These are phyloP conservation scores for Pontederia paniculata DNA, from an alignment of 176 grass and related monocot genomes.

Conservation along the genomic window DNA sequence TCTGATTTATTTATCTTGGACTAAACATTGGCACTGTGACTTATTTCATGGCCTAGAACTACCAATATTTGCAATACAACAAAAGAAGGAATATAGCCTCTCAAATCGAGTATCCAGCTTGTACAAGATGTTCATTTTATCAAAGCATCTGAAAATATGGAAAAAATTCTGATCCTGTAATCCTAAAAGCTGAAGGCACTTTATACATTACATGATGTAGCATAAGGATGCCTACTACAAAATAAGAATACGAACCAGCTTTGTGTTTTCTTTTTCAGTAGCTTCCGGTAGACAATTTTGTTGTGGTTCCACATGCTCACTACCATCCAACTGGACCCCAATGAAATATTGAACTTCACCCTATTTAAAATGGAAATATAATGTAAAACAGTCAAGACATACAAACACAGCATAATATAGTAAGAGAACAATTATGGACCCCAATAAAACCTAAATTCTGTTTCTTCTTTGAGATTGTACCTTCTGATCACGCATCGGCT, in stretches of 20 bases:
- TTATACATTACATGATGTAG: neutral
- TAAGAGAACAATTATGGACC: slow-evolving; percentile 15
- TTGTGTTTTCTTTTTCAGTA: slow-evolving; percentile 56
- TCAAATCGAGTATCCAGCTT: too few relatives aligned
- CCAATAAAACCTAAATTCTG: slow-evolving; percentile 8
- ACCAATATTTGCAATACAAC: too few relatives aligned
- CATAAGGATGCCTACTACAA: neutral
- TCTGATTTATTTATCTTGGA: too few relatives aligned
- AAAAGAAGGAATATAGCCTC: too few relatives aligned
- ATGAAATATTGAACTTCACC: slow-evolving; percentile 98
- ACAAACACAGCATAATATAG: neutral
- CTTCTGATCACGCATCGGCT: slow-evolving; percentile 98
- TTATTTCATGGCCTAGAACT: too few relatives aligned
- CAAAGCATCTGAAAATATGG: neutral
- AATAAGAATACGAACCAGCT: slow-evolving; percentile 37
- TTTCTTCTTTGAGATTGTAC: slow-evolving; percentile 26
- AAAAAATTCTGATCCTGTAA: neutral
- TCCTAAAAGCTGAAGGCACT: neutral
- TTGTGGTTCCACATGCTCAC: slow-evolving; percentile 51
- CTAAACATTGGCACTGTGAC: too few relatives aligned
- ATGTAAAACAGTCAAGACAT: slow-evolving; percentile 19
- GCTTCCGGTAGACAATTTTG: slow-evolving; percentile 39
- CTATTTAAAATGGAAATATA: slow-evolving; percentile 30
- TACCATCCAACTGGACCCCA: slow-evolving; percentile 95
- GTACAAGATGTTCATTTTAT: too few relatives aligned